Percentiles rank a stretch among this genome's conserved stretches.
Evolutionary conservation across 768 basidiomycete genomes (phyloP).

Genomic region (Boletus edulis): DNA sequence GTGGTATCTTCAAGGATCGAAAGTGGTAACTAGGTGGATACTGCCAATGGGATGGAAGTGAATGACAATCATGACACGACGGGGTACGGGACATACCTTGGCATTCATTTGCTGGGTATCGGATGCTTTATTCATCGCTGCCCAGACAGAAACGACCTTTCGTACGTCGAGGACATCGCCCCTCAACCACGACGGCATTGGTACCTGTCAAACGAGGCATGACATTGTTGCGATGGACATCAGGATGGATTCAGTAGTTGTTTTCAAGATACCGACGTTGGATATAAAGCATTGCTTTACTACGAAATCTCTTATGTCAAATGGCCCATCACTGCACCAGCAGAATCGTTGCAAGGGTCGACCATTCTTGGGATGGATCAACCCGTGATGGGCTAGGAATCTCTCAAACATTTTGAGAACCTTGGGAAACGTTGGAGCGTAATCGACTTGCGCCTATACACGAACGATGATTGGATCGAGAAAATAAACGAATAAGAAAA

Average conservation of each 20-base stretch:
- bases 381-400: constrained; percentile 69
- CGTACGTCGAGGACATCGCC: constrained; percentile 78
- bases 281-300: constrained; percentile 91
- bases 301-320: constrained; percentile 80
- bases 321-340: constrained; percentile 86
- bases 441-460: constrained; percentile 74
- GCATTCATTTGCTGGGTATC: constrained; percentile 8
- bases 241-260: neutral
- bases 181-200: constrained; percentile 70
- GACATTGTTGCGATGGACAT: constrained; percentile 8
- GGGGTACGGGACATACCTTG: constrained; percentile 13
- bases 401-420: constrained; percentile 60
- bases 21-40: constrained; percentile 14
- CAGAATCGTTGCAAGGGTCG: constrained; percentile 61
- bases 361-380: constrained; percentile 61
- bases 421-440: constrained; percentile 70
- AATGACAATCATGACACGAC: neutral
- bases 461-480: constrained; percentile 3
- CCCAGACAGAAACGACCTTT: constrained; percentile 50
- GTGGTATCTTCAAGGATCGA: constrained; percentile 59
- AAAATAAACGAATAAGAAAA: constrained; percentile 14
- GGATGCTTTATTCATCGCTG: constrained; percentile 9
- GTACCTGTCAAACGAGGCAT: constrained; percentile 40
- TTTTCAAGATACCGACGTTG: constrained; percentile 43
- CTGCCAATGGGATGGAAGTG: constrained; percentile 11